Evolutionary conservation across 352 stramenopile genomes (phyloP), one percentile per base, ranked within the genome.

Genomic region (Phytophthora nicotianae): DNA sequence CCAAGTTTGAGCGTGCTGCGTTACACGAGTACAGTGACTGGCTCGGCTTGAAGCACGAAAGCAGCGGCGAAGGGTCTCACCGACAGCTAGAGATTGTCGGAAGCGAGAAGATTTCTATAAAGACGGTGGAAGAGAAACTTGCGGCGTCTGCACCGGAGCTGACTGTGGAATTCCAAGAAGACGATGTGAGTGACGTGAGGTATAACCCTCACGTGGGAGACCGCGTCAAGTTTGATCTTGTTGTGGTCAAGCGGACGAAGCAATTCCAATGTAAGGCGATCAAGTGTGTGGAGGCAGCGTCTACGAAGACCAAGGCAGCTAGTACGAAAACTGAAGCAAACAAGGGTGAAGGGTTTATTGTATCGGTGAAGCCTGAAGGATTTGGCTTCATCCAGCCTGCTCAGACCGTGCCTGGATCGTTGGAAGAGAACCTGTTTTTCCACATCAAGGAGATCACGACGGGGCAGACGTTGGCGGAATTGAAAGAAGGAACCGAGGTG

Each of bases 361-460:
- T 81, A 5, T 59, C 71, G 13, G 52, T 92, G 54, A 91, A 90
- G 47, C 55, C 56, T 5, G 83, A 94, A 60, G 81, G 81, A 5
- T 94, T 91, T 55, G 85, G 85, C 6, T 94, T 94, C 45, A 91
- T 94, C 47, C 65, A 88, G 27, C 83, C 80, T 40, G 76, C 71
- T 11, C 63, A 77, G 29, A 74, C 68, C 10, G 60, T 56, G 2
- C 23, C 72, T 11, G 77, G 74, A 3, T 51, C 38, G 2, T 53
- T 76, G 2, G 74, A 75, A 21, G 80, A 90, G 56, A 90, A 88
- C 51, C 27, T 94, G 32, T 94, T 89, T 60, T 94, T 94, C 68
- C 85, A 91, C 62, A 70, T 94, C 24, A 91, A 89, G 32, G 85
- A 91, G 16, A 70, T 94, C 23, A 74, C 71, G 17, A 79, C 70